Evolutionary conservation across 1,139 yeast genomes (phyloP).

Genomic region (Taiozyma onychis): DNA sequence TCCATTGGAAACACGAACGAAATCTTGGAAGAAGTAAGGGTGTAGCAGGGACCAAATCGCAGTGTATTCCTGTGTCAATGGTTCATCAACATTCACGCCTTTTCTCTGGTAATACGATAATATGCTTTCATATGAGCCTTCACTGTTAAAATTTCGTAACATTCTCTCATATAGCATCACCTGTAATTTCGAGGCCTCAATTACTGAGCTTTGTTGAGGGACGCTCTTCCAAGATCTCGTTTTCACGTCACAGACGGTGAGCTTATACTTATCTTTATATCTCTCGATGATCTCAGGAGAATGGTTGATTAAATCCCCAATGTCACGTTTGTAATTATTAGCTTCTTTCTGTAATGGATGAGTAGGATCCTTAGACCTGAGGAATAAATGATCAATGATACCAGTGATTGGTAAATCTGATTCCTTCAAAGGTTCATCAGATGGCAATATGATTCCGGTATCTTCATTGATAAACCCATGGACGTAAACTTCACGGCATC

Average conservation of each 20-base stretch:
- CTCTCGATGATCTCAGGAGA: constrained; percentile 20
- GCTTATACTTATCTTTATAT: constrained; percentile 18
- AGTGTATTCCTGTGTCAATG: constrained; percentile 36
- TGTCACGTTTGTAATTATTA: constrained; percentile 19
- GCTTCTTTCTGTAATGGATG: constrained; percentile 28
- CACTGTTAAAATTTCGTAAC: constrained; percentile 27
- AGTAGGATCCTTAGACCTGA: constrained; percentile 19
- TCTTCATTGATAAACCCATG: constrained; percentile 43
- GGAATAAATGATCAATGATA: constrained; percentile 46
- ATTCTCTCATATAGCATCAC: constrained; percentile 49
- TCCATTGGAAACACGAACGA: constrained; percentile 42
- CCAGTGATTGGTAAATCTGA: constrained; percentile 50
- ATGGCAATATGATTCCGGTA: constrained; percentile 23
- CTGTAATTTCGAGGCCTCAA: constrained; percentile 47
- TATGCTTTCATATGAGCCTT: constrained; percentile 31
- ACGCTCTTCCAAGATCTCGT: constrained; percentile 40
- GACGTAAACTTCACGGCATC: constrained; percentile 55
- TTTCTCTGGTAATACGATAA: constrained; percentile 41
- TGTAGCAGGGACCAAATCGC: constrained; percentile 34
- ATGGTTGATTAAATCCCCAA: constrained; percentile 23
- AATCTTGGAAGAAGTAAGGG: constrained; percentile 37
- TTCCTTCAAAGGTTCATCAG: constrained; percentile 12
- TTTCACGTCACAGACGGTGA: constrained; percentile 50
- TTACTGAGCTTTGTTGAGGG: constrained; percentile 44
- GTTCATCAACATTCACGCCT: constrained; percentile 42